phyloP scores from a whole-genome alignment of 768 basidiomycete species.

The Chalciporus pseudorubinellus region DNA sequence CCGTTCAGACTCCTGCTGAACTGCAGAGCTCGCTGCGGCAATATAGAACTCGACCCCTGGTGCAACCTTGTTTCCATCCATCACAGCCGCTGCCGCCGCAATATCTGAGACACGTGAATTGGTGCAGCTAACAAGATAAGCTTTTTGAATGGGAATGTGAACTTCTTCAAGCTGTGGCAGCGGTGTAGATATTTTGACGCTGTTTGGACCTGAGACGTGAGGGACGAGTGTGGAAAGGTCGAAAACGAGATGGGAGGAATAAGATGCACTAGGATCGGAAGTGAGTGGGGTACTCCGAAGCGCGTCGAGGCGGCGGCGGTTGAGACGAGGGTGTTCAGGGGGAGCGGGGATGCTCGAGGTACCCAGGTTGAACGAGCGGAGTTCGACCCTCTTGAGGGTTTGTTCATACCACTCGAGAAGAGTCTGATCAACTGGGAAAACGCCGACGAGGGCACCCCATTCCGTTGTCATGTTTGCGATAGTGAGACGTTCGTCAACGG shows the following conservation, averaged over 20 bases:
- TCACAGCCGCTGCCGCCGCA: conserved; percentile 86
- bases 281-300: conserved; percentile 52
- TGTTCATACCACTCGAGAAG: conserved; percentile 85
- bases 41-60: conserved; percentile 96
- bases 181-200: conserved; percentile 94
- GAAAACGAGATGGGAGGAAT: conserved; percentile 85
- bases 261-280: conserved; percentile 77
- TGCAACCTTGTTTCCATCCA: conserved; percentile 77
- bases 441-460: conserved; percentile 96
- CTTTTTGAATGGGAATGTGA: conserved; percentile 87
- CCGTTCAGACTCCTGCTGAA: too few relatives aligned
- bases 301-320: conserved; percentile 62
- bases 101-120: conserved; percentile 97
- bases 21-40: conserved; percentile 88
- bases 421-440: conserved; percentile 88
- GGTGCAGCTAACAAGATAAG: conserved; percentile 97
- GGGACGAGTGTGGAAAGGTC: conserved; percentile 94
- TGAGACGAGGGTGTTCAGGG: conserved; percentile 85
- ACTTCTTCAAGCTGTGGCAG: conserved; percentile 76
- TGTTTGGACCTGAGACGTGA: conserved; percentile 96
- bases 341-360: conserved; percentile 57
- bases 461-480: conserved; percentile 99
- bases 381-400: conserved; percentile 67
- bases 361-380: conserved; percentile 64
- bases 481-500: conserved; percentile 90